phyloP scores from a whole-genome alignment of 2,329 filamentous ascomycete genomes.

The Arthrobotrys sphaeroides region DNA sequence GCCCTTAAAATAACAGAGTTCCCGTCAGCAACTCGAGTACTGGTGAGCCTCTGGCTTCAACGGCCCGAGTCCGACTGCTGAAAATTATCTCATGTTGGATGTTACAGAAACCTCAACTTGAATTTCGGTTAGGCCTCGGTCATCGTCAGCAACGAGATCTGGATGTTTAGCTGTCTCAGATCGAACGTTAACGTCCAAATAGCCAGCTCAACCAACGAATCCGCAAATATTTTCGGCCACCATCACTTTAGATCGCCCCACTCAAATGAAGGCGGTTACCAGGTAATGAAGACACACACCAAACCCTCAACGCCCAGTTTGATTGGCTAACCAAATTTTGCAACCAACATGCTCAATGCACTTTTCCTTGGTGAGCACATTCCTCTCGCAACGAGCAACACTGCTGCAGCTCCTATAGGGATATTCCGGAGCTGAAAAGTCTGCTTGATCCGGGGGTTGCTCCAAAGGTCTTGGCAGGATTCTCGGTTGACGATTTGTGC shows the following conservation, averaged over 20 bases:
- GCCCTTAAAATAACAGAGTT: conserved; percentile 1
- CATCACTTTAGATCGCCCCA: neutral
- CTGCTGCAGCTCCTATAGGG: neutral
- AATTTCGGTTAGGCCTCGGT: neutral
- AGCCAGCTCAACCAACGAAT: neutral
- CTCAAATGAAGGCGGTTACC: conserved; percentile 2
- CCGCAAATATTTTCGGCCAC: conserved; percentile 19
- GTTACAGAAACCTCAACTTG: neutral
- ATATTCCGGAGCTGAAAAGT: conserved; percentile 1
- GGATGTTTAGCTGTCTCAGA: neutral
- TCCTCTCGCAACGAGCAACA: neutral
- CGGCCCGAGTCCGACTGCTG: conserved; percentile 38
- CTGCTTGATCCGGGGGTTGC: neutral
- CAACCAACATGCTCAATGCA: neutral
- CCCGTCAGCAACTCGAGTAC: conserved; percentile 11
- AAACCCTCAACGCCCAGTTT: neutral
- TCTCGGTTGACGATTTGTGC: neutral
- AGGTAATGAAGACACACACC: conserved; percentile 4
- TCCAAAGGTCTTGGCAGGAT: neutral
- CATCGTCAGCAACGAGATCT: neutral
- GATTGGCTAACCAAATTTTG: conserved; percentile 11
- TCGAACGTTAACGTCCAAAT: neutral
- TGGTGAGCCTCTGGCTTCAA: neutral
- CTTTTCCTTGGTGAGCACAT: neutral
- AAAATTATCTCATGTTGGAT: conserved; percentile 32